Evolutionary conservation across 495 filamentous ascomycete genomes (phyloP).

Genomic region (Pseudotulostoma volvatum): DNA sequence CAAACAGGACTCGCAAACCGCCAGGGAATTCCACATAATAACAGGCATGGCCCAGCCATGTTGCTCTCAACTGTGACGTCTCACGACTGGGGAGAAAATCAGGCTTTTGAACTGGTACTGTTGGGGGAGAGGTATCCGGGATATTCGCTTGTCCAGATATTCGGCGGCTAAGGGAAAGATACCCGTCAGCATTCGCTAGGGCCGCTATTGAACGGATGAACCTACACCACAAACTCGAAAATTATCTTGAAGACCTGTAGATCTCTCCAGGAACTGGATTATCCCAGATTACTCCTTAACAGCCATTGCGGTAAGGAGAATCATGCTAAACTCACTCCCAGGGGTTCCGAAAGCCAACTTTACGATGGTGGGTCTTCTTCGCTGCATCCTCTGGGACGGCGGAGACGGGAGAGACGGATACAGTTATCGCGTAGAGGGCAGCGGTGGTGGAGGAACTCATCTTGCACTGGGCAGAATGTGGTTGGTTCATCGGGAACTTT

Average conservation of each 20-base stretch:
- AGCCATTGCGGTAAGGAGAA: too few relatives aligned
- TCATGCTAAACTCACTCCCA: conserved; percentile 35
- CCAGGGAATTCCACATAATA: conserved; percentile 84
- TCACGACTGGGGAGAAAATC: conserved; percentile 47
- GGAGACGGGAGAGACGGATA: conserved; percentile 25
- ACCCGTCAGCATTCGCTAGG: too few relatives aligned
- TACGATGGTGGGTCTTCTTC: conserved; percentile 39
- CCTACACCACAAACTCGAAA: too few relatives aligned
- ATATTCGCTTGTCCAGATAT: conserved; percentile 40
- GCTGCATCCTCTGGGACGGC: conserved; percentile 37
- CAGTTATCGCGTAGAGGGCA: conserved; percentile 37
- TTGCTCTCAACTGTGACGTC: conserved; percentile 57
- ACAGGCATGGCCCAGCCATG: conserved; percentile 94
- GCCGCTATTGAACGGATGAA: too few relatives aligned
- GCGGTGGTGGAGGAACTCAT: conserved; percentile 31
- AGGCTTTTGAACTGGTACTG: conserved; percentile 51
- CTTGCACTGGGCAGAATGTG: conserved; percentile 8
- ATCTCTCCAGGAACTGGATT: conserved; percentile 23
- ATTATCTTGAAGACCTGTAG: conserved; percentile 5
- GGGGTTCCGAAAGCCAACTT: conserved; percentile 45
- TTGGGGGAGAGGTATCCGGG: conserved; percentile 48
- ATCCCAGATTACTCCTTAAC: too few relatives aligned
- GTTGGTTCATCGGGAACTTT: not conserved
- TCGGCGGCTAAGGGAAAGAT: conserved; percentile 29
- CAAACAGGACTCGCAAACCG: conserved; percentile 81